Evolutionary conservation across 2,329 filamentous ascomycete species (phyloP).

Genomic region (Arachnomyces sp.): DNA sequence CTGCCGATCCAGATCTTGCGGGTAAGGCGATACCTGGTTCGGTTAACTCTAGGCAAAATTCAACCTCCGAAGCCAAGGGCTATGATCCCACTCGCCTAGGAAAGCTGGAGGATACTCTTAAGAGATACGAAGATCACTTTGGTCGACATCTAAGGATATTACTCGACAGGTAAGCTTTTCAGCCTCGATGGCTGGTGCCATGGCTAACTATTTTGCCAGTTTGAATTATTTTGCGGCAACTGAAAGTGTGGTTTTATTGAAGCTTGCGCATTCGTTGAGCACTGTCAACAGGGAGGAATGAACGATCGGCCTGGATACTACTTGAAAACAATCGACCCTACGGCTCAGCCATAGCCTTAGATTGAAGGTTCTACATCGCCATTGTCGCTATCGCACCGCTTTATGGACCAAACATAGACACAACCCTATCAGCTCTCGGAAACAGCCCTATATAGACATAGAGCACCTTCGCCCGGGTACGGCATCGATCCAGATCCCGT

Average conservation of each 20-base stretch:
- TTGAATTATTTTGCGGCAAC: conserved; percentile 95
- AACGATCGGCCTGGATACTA: conserved; percentile 7
- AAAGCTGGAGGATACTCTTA: conserved; percentile 77
- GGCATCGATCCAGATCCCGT: no score
- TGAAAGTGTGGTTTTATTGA: conserved; percentile 88
- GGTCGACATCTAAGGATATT: conserved; percentile 85
- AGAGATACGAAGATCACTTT: conserved; percentile 90
- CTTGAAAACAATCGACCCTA: no score
- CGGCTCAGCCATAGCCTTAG: no score
- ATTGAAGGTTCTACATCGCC: no score
- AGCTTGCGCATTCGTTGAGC: conserved; percentile 47
- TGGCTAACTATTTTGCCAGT: conserved; percentile 15
- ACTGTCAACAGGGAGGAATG: conserved; percentile 36
- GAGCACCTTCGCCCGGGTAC: no score
- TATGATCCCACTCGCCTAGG: conserved; percentile 55
- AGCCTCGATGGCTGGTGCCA: conserved; percentile 1
- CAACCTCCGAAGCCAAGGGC: conserved; percentile 28
- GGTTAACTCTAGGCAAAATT: neutral
- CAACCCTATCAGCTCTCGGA: no score
- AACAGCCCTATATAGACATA: no score
- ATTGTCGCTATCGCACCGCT: no score
- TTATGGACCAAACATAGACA: no score
- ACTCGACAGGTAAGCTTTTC: conserved; percentile 57
- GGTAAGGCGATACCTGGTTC: conserved; percentile 16
- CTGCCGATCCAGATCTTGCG: conserved; percentile 68